A percentile compares a stretch with the other conserved stretches of the same genome.
Evolutionary conservation across 192 early-diverging fungal genomes (phyloP).

Genomic region (Coemansia guatemalensis): DNA sequence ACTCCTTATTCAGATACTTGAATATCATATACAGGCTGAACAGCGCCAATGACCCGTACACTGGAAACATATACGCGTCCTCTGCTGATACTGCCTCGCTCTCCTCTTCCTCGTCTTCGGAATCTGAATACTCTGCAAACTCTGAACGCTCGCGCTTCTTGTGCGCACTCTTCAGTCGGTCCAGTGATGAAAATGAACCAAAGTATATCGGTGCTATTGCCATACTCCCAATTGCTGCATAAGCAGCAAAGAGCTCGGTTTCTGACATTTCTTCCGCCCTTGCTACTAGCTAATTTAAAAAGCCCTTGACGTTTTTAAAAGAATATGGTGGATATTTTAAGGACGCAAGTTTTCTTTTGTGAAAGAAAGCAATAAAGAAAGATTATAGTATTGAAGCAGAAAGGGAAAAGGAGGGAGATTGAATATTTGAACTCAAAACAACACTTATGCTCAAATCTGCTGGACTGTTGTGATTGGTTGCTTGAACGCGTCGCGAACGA

Average conservation of each 20-base stretch:
- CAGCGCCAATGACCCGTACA: conserved; percentile 82
- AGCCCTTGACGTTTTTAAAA: no score
- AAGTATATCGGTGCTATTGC: conserved; percentile 85
- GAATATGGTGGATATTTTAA: no score
- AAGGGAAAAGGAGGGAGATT: no score
- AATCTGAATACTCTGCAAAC: conserved; percentile 57
- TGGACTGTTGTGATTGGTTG: no score
- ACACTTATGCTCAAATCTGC: no score
- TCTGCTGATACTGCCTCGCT: conserved; percentile 79
- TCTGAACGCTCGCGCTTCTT: conserved; percentile 39
- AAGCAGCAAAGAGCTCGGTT: conserved; percentile 63
- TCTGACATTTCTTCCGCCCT: conserved; percentile 19
- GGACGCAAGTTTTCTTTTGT: no score
- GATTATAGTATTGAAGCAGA: no score
- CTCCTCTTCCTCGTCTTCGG: conserved; percentile 66
- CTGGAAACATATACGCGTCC: conserved; percentile 92
- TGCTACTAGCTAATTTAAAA: no score
- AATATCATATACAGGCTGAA: conserved; percentile 86
- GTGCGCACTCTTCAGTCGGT: conserved; percentile 56
- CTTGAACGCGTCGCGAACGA: no score
- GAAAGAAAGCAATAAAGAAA: no score
- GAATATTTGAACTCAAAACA: no score
- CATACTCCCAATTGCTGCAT: conserved; percentile 81
- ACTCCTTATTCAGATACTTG: conserved; percentile 81
- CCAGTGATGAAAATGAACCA: conserved; percentile 75